Percentiles rank a stretch among this genome's conserved stretches.
phyloP scores from a whole-genome alignment of 257 asterid species.

The Parsonsia alboflavescens region DNA sequence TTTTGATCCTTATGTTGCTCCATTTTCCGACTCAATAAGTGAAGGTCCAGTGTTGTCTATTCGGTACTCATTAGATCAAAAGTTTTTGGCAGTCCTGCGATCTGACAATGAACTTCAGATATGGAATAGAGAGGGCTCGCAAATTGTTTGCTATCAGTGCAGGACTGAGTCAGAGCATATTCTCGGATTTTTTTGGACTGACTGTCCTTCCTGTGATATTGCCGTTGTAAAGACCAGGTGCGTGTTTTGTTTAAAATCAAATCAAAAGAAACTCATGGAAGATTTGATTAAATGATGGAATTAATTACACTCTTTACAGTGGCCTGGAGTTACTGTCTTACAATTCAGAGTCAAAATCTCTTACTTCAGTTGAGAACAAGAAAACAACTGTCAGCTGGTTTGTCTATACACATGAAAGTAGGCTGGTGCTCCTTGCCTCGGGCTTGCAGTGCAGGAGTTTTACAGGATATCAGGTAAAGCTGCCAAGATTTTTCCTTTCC shows the following conservation, averaged over 20 bases:
- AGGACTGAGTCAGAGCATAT: conserved; percentile 70
- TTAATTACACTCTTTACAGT: conserved; percentile 34
- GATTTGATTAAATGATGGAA: neutral
- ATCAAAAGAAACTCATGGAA: conserved; percentile 2
- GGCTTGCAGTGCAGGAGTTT: conserved; percentile 90
- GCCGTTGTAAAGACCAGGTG: conserved; percentile 90
- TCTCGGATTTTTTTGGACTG: conserved; percentile 96
- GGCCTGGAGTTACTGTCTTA: conserved; percentile 74
- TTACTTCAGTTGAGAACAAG: conserved; percentile 73
- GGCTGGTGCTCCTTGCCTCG: conserved; percentile 90
- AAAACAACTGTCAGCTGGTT: conserved; percentile 73
- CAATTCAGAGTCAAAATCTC: conserved; percentile 48
- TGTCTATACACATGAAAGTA: conserved; percentile 92
- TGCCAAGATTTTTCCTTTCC: conserved; percentile 10
- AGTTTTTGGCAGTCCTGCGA: conserved; percentile 86
- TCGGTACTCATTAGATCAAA: conserved; percentile 75
- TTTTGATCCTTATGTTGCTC: conserved; percentile 54
- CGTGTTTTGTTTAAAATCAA: neutral
- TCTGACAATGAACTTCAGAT: conserved; percentile 75
- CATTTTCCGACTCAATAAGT: conserved; percentile 64
- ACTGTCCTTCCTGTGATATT: conserved; percentile 68
- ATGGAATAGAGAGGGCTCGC: conserved; percentile 67
- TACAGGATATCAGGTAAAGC: conserved; percentile 85
- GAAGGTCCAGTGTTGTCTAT: conserved; percentile 79
- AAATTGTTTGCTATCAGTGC: conserved; percentile 57